Conservation (phyloP, 257 asterid genomes). For the Gentiana straminea region DNA sequence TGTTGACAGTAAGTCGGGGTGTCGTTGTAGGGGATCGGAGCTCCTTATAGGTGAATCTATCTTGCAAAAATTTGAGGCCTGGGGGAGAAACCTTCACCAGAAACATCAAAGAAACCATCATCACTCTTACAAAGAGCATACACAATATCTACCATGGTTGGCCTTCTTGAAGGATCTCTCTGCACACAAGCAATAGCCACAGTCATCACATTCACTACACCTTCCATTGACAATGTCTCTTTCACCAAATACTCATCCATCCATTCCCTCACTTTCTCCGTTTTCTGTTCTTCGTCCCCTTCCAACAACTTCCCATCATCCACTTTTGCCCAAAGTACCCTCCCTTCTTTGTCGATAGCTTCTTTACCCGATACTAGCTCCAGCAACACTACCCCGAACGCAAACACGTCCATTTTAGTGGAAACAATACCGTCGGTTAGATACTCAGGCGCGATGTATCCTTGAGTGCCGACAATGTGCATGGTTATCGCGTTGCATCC, state of each 20-base stretch:
- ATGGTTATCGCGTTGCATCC: conserved; percentile 94
- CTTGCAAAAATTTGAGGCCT: conserved; percentile 48
- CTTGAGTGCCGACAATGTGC: conserved; percentile 97
- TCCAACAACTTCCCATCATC: conserved; percentile 22
- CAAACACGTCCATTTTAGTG: conserved; percentile 75
- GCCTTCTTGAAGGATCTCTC: conserved; percentile 72
- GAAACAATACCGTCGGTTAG: conserved; percentile 72
- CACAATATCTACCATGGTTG: conserved; percentile 88
- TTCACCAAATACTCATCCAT: conserved; percentile 39
- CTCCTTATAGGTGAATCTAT: conserved; percentile 8
- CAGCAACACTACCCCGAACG: conserved; percentile 82
- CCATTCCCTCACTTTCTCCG: conserved; percentile 48
- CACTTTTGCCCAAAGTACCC: conserved; percentile 43
- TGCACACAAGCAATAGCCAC: conserved; percentile 63
- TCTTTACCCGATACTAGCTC: conserved; percentile 71
- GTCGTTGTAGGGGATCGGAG: too few species aligned
- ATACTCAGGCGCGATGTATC: conserved; percentile 84
- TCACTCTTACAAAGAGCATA: conserved; percentile 85
- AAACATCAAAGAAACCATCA: conserved; percentile 55
- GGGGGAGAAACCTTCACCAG: conserved; percentile 68
- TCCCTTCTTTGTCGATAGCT: conserved; percentile 57
- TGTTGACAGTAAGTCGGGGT: too few species aligned
- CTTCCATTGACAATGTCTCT: conserved; percentile 43
- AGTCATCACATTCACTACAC: conserved; percentile 48
- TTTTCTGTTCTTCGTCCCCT: conserved; percentile 45